Base-by-base conservation (phyloP, 768 basidiomycete species). In the Collybia nuda region DNA sequence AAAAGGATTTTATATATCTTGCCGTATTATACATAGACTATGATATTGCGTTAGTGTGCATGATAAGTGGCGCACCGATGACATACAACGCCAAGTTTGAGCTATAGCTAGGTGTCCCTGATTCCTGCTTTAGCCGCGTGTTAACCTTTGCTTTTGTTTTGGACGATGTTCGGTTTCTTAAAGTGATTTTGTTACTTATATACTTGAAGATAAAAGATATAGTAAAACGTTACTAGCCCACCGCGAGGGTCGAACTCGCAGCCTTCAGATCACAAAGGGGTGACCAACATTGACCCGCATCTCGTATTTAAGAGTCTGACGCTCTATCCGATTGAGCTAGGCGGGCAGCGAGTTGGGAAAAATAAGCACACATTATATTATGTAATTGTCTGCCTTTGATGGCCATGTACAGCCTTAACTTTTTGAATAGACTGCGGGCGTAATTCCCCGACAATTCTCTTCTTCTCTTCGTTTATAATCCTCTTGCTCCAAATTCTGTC, bases 211-310 rank as follows among this genome's bases (percentile, higher is more conserved):
- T n/a, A n/a, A n/a, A n/a, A n/a, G n/a, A n/a, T n/a, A n/a, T n/a
- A n/a, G n/a, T n/a, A 38, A 51, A 37, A 17, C 5, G 24, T 35
- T 5, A 32, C 15, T 81, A 85, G 84, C 84, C 84, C 83, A 85
- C 81, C 83, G 84, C 84, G 84, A 83, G 84, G 84, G 77, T 86
- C 84, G 83, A 86, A 86, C 84, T 83, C 84, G 84, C 84, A 86
- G 81, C 84, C 84, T 86, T 86, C 81, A 86, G 84, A 86, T 86
- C 11, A 32, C 32, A 11, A 11, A 11, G 14, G 12, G 32, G 3
- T 9, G 32, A 6, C n/a, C n/a, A n/a, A n/a, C n/a, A n/a, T n/a
- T n/a, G n/a, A 26, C 46, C 36, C 46, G 23, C 37, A 37, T 6
- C 14, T 38, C 7, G 3, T 47, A 32, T 9, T 4, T 76, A 77